Percentiles rank a stretch among this genome's conserved stretches.
Conservation (phyloP, 306 rosid genomes). For the Crataegus laevigata region DNA sequence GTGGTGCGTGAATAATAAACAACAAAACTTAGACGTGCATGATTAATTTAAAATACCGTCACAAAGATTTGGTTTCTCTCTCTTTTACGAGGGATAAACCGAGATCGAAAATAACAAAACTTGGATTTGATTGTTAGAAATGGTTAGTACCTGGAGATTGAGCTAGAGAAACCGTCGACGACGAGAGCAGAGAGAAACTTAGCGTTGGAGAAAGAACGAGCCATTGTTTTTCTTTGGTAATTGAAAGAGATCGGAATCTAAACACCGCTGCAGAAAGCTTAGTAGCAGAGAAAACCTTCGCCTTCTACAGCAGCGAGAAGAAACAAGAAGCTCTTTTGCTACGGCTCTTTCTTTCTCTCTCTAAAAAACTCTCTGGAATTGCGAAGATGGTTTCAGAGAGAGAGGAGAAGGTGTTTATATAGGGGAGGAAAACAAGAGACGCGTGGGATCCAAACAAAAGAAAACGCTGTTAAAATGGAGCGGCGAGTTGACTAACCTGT, state of each 20-base stretch:
- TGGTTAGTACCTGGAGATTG: conserved; percentile 39
- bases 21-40: too few relatives aligned
- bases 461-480: not conserved
- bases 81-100: too few relatives aligned
- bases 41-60: not conserved
- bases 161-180: conserved; percentile 35
- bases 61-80: too few relatives aligned
- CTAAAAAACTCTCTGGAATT: not conserved
- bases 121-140: not conserved
- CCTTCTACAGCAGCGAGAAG: conserved; percentile 25
- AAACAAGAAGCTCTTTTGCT: not conserved
- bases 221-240: conserved; percentile 28
- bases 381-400: not conserved
- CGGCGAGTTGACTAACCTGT: conserved; percentile 2
- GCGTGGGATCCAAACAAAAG: not conserved
- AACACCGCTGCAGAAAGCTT: conserved; percentile 29
- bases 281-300: not conserved
- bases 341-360: conserved; percentile 4
- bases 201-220: conserved; percentile 69
- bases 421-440: not conserved
- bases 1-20: too few relatives aligned
- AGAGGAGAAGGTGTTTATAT: conserved; percentile 5
- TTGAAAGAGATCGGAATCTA: not conserved
- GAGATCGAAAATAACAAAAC: not conserved
- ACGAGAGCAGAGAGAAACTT: conserved; percentile 50